A percentile compares a stretch with the other conserved stretches of the same genome.
These are phyloP conservation scores for Colletotrichum sp. DNA, from an alignment of 2,329 filamentous ascomycete genomes.

Conservation along the genomic window DNA sequence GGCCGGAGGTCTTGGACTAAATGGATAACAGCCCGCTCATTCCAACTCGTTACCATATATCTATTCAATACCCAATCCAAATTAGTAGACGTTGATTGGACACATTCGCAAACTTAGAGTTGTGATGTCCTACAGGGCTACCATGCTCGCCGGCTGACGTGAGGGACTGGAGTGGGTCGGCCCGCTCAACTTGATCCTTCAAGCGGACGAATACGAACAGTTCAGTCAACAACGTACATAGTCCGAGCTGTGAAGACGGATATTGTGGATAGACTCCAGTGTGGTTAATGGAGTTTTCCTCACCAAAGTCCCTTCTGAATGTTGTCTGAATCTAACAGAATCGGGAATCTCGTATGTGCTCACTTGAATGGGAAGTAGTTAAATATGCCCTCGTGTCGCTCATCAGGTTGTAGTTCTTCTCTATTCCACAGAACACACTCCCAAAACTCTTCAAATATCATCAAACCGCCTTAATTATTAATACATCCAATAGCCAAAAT, in stretches of 20 bases:
- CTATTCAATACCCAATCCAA: fast-evolving
- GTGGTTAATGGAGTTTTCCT: background rate
- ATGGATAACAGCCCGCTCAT: background rate
- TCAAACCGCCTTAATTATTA: background rate
- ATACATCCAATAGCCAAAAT: background rate
- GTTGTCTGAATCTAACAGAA: background rate
- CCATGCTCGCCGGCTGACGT: background rate
- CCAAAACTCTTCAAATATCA: background rate
- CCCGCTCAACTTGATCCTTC: background rate
- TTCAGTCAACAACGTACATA: background rate
- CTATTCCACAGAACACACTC: background rate
- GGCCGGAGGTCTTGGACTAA: background rate
- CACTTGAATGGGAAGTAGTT: background rate
- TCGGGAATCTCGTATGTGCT: background rate
- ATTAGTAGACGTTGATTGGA: background rate
- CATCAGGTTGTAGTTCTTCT: background rate
- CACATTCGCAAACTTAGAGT: background rate
- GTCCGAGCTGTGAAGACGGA: background rate
- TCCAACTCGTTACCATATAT: background rate
- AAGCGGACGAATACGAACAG: background rate
- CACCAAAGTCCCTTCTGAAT: background rate
- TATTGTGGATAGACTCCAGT: background rate
- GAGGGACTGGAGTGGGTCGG: background rate
- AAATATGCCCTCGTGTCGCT: background rate
- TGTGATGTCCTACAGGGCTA: background rate